Percentiles rank a stretch among this genome's conserved stretches.
Evolutionary conservation across 1,139 yeast genomes (phyloP).

Genomic region (Suhomyces yuchorum): DNA sequence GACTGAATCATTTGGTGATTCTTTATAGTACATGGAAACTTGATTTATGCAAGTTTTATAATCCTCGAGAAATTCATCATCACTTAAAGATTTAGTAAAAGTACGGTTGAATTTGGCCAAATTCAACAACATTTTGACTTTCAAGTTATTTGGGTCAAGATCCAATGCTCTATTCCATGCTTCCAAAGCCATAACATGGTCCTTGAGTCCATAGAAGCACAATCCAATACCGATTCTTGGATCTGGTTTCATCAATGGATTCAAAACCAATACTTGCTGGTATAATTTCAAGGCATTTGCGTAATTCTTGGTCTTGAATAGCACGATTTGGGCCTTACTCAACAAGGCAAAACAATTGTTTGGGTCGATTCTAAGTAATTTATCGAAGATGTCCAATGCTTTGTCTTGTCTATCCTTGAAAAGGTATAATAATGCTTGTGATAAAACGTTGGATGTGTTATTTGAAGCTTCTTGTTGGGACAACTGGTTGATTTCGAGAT

Average conservation of each 20-base stretch:
- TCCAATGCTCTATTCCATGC: conserved; percentile 85
- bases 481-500: conserved; percentile 23
- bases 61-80: conserved; percentile 55
- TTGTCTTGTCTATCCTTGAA: conserved; percentile 58
- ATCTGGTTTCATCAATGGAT: conserved; percentile 83
- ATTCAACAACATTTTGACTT: conserved; percentile 67
- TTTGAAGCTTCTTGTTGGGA: conserved; percentile 20
- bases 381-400: conserved; percentile 64
- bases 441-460: conserved; percentile 50
- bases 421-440: conserved; percentile 57
- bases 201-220: conserved; percentile 88
- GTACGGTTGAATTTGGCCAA: conserved; percentile 70
- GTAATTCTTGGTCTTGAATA: conserved; percentile 69
- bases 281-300: conserved; percentile 74
- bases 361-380: conserved; percentile 49
- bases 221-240: conserved; percentile 94
- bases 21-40: conserved; percentile 32
- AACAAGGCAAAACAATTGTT: conserved; percentile 75
- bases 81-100: conserved; percentile 58
- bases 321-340: conserved; percentile 81
- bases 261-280: conserved; percentile 76
- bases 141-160: conserved; percentile 60
- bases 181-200: conserved; percentile 68
- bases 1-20: conserved; percentile 35
- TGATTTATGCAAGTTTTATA: conserved; percentile 50